Conservation (phyloP, 805 yeast genomes). For the Saccharomycodes ludwigii region DNA sequence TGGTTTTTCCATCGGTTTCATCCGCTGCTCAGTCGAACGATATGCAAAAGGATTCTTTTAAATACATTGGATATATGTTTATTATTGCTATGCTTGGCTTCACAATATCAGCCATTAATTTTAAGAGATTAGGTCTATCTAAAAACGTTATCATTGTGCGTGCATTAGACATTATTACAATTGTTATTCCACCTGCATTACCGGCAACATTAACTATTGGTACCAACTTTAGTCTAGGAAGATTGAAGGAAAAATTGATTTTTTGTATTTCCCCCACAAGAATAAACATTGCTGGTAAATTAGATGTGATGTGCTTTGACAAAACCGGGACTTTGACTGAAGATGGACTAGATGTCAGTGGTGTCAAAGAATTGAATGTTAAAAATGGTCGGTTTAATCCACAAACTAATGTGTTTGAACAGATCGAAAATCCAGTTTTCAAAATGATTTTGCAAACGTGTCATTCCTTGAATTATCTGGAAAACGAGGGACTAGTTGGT, state of each 20-base stretch:
- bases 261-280: conserved; percentile 92
- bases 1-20: conserved; percentile 91
- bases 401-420: conserved; percentile 12
- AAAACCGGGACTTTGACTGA: conserved; percentile 97
- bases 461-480: conserved; percentile 75
- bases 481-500: conserved; percentile 62
- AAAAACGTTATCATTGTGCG: conserved; percentile 63
- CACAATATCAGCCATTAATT: conserved; percentile 68
- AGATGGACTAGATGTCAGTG: conserved; percentile 85
- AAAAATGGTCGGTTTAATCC: conserved; percentile 4
- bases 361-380: conserved; percentile 30
- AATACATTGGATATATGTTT: conserved; percentile 92
- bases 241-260: conserved; percentile 56
- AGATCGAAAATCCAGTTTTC: conserved; percentile 3
- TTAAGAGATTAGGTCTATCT: conserved; percentile 63
- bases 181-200: conserved; percentile 96
- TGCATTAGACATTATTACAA: conserved; percentile 87
- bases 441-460: conserved; percentile 43
- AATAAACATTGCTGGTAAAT: conserved; percentile 90
- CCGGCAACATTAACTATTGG: conserved; percentile 98
- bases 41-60: conserved; percentile 87
- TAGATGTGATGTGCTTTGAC: conserved; percentile 86
- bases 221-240: conserved; percentile 76
- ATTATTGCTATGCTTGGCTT: conserved; percentile 77
- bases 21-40: neutral